Conservation (phyloP, 495 filamentous ascomycete species). For the Aspergillus haitiensis region DNA sequence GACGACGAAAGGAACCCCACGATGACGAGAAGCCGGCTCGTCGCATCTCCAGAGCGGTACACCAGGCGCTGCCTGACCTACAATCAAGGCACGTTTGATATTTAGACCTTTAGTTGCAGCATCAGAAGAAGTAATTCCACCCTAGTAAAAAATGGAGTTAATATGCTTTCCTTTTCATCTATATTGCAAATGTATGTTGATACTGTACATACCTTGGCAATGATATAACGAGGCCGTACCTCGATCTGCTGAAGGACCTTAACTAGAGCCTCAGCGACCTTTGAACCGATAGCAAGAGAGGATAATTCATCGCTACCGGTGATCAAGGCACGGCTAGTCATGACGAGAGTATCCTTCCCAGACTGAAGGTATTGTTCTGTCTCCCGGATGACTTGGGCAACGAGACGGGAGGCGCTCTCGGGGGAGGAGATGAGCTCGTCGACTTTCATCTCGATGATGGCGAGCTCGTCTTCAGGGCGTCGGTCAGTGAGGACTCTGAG, state of each 20-base stretch:
- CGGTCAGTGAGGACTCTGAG: conserved; percentile 40
- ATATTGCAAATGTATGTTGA: background rate
- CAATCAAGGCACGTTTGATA: conserved; percentile 52
- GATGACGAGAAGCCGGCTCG: conserved; percentile 46
- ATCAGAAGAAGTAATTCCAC: conserved; percentile 56
- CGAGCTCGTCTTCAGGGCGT: conserved; percentile 36
- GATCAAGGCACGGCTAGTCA: conserved; percentile 55
- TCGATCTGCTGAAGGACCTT: conserved; percentile 41
- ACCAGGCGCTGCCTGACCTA: conserved; percentile 55
- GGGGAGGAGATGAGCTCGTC: conserved; percentile 40
- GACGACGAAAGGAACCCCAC: conserved; percentile 52
- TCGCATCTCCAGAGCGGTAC: conserved; percentile 58
- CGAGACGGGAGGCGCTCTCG: conserved; percentile 24
- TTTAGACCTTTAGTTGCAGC: conserved; percentile 53
- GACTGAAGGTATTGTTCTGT: conserved; percentile 30
- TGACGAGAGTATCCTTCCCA: conserved; percentile 49
- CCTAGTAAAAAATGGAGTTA: conserved; percentile 24
- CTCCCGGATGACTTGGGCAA: conserved; percentile 30
- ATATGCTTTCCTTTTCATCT: background rate
- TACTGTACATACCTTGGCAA: conserved; percentile 46
- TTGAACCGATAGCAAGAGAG: conserved; percentile 47
- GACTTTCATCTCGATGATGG: conserved; percentile 51
- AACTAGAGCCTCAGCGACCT: conserved; percentile 49
- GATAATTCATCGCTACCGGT: conserved; percentile 45
- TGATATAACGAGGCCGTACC: conserved; percentile 51